Percentiles rank a stretch among this genome's conserved stretches.
Evolutionary conservation across 2,329 filamentous ascomycete species (phyloP).

Genomic region (Diaporthe humulicola): DNA sequence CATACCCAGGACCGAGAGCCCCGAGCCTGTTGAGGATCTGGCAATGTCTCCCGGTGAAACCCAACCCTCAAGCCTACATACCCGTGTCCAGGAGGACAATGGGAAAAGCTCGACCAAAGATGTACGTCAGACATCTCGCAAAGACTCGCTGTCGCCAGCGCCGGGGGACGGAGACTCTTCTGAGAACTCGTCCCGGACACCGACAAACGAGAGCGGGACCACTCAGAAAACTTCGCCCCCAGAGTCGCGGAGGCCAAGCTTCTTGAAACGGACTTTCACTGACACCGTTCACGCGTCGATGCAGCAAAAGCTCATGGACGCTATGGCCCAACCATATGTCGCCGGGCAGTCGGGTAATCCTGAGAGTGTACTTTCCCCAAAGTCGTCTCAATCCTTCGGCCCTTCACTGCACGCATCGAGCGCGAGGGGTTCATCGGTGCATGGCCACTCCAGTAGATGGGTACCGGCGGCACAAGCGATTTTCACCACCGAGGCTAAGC

Average conservation of each 20-base stretch:
- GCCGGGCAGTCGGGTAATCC: conserved; percentile 57
- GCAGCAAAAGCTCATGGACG: conserved; percentile 87
- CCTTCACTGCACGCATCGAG: conserved; percentile 59
- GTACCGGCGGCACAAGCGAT: conserved; percentile 94
- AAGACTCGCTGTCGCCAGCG: conserved; percentile 16
- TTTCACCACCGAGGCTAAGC: conserved; percentile 91
- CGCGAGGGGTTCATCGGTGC: conserved; percentile 72
- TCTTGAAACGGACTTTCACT: conserved; percentile 88
- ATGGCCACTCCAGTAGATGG: conserved; percentile 92
- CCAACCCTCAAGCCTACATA: conserved; percentile 39
- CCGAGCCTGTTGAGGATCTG: conserved; percentile 58
- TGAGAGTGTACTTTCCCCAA: conserved; percentile 59
- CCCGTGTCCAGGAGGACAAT: conserved; percentile 27
- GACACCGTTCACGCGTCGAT: conserved; percentile 81
- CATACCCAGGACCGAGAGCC: conserved; percentile 64
- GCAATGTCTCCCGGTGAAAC: conserved; percentile 50
- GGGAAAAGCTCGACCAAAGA: not conserved
- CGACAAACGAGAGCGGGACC: conserved; percentile 68
- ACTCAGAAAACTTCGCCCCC: conserved; percentile 68
- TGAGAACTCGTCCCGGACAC: conserved; percentile 65
- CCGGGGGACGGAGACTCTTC: conserved; percentile 51
- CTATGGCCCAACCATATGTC: conserved; percentile 84
- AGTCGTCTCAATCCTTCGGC: conserved; percentile 54
- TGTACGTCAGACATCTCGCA: conserved; percentile 30
- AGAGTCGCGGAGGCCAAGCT: conserved; percentile 69